Conservation (phyloP, 805 yeast species). For the Wickerhamiella australiensis region DNA sequence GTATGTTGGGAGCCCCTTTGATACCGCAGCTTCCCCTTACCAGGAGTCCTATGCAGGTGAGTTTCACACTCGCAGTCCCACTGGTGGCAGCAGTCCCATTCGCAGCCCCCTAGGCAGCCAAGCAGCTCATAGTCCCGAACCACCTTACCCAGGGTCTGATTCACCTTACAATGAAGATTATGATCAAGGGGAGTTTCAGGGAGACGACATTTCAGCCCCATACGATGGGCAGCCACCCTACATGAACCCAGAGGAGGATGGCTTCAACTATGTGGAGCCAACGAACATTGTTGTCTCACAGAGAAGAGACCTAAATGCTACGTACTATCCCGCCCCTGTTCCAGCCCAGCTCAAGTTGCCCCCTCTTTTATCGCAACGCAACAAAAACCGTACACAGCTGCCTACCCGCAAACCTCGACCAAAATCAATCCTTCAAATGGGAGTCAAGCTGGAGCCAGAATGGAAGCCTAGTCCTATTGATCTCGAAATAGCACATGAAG, state of each 20-base stretch:
- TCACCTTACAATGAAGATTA: not conserved
- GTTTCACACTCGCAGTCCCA: not conserved
- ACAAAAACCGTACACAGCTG: slow-evolving; percentile 5
- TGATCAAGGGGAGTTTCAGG: not conserved
- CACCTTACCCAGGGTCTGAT: not conserved
- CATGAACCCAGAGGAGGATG: slow-evolving; percentile 1
- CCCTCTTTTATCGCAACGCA: slow-evolving; percentile 24
- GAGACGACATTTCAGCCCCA: not conserved
- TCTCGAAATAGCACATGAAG: slow-evolving; percentile 9
- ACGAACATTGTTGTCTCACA: not conserved
- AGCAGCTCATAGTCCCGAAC: not conserved
- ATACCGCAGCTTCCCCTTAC: not conserved
- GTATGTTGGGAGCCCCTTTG: not conserved
- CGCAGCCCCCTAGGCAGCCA: not conserved
- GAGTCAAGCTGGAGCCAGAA: slow-evolving; percentile 16
- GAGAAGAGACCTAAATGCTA: not conserved
- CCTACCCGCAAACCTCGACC: slow-evolving; percentile 10
- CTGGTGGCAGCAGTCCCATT: too few species aligned
- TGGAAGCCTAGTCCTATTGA: slow-evolving; percentile 22
- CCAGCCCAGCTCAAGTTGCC: slow-evolving; percentile 28
- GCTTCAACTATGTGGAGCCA: slow-evolving; percentile 8
- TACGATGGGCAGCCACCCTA: not conserved
- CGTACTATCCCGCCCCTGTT: slow-evolving; percentile 29
- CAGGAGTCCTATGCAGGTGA: not conserved
- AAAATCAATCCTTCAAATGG: slow-evolving; percentile 8